Conservation (phyloP, 192 early-diverging fungal species). For the Fimicolochytrium jonesii region DNA sequence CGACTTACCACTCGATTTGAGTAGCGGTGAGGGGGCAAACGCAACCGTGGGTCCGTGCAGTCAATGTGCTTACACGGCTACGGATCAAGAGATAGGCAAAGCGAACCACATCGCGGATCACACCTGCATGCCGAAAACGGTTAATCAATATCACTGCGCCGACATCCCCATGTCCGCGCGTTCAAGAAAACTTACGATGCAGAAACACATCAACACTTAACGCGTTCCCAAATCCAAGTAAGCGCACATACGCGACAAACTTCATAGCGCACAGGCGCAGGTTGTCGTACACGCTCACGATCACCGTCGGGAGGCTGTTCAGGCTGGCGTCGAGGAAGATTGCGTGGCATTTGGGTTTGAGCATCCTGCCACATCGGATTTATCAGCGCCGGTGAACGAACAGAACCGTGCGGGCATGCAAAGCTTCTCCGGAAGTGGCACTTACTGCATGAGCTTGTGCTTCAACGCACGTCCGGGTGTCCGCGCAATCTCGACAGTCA, state of each 20-base stretch:
- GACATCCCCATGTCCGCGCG: not conserved
- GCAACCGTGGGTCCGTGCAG: slow-evolving; percentile 18
- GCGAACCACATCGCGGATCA: slow-evolving; percentile 21
- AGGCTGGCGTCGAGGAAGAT: slow-evolving; percentile 62
- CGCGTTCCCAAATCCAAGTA: not conserved
- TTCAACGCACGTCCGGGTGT: slow-evolving; percentile 38
- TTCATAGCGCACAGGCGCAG: slow-evolving; percentile 71
- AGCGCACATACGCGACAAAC: slow-evolving; percentile 29
- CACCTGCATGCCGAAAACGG: not conserved
- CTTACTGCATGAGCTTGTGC: slow-evolving; percentile 47
- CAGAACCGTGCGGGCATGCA: too few relatives aligned
- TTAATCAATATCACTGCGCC: too few relatives aligned
- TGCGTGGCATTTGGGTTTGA: slow-evolving; percentile 59
- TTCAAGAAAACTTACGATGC: not conserved
- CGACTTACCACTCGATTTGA: slow-evolving; percentile 18
- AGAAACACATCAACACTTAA: not conserved
- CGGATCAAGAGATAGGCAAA: slow-evolving; percentile 27
- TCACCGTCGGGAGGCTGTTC: slow-evolving; percentile 56
- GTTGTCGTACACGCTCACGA: slow-evolving; percentile 79
- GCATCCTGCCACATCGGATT: too few relatives aligned
- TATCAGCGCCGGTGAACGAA: too few relatives aligned
- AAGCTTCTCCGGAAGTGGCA: too few relatives aligned
- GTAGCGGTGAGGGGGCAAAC: not conserved
- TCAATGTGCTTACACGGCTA: slow-evolving; percentile 10
- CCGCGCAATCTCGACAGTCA: slow-evolving; percentile 45